Base-by-base conservation (phyloP, 805 yeast genomes). In the Cyberlindnera meyerae region DNA sequence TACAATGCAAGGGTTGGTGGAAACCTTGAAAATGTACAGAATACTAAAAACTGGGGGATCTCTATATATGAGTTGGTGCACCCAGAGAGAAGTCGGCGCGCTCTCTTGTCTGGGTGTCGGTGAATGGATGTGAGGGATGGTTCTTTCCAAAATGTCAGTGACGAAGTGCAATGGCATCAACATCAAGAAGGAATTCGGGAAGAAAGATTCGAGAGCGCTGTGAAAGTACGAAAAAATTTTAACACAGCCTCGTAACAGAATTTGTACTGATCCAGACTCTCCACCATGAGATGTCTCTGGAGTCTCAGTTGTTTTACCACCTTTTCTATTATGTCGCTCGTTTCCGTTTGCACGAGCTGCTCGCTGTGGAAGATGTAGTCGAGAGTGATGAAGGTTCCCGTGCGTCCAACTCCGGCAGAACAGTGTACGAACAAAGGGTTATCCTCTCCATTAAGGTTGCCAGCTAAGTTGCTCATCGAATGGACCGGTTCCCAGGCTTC, bases 331-430 rank as follows among this genome's bases (percentile, higher is more conserved):
- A 68, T 50, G 45, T 72, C 77, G 3, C 21, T 38, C 4, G 36
- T 7, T 4, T n/a, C 29, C 2, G 16, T 24, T 13, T 24, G 33
- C 4, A 34, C 12, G 8, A 40, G 24, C 1, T 15, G 12, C 5
- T 31, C 27, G 18, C 31, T 27, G 34, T 58, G 60, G 37, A 65
- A 48, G 5, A 67, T 33, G 37, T 62, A 70, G 51, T 85, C 93
- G 27, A 82, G 60, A 0, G 87, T 74, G 33, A 86, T 75, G 49
- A 78, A 83, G 0, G 95, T 87, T 1, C 98, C 97, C 0, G 97
- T 85, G 40, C 98, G 68, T 7, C 98, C 98, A 49, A 94, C 89
- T 1, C 98, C 98, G 0, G 98, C 97, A 4, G 96, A 86, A 53
- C 98, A 90, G 58, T 93, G 97, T 9, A 81, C 82, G 33, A 86